Percentiles rank a stretch among this genome's conserved stretches.
Conservation (phyloP, 768 basidiomycete genomes). For the Cantharellus cinnabarinus region DNA sequence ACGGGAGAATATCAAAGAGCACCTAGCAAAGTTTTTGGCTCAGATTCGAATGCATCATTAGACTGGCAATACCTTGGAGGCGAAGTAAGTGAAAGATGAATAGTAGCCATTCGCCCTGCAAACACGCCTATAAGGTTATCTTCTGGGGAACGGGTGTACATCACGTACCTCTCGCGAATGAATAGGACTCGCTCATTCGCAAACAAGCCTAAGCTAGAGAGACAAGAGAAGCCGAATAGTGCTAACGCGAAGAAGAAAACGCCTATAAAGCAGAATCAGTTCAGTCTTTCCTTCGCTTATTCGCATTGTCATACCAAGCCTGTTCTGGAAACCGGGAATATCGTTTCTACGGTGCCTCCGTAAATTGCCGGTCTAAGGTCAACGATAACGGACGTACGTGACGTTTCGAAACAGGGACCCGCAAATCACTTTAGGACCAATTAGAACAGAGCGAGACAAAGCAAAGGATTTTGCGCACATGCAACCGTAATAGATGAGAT, state of each 20-base stretch:
- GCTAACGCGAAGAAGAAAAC: conserved; percentile 97
- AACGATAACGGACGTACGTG: conserved; percentile 27
- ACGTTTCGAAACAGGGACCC: conserved; percentile 86
- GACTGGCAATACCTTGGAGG: conserved; percentile 46
- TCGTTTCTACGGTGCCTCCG: conserved; percentile 35
- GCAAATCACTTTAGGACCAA: conserved; percentile 42
- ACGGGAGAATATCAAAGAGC: conserved; percentile 87
- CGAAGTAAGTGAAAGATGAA: conserved; percentile 88
- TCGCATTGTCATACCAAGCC: conserved; percentile 35
- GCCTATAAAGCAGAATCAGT: conserved; percentile 22
- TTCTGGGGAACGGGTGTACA: background rate
- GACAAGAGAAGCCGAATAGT: conserved; percentile 88
- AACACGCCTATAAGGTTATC: background rate
- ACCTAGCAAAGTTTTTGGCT: conserved; percentile 26
- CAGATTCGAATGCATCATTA: background rate
- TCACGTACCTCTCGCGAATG: conserved; percentile 80
- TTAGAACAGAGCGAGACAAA: conserved; percentile 1
- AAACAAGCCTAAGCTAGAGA: conserved; percentile 84
- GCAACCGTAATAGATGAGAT: conserved; percentile 65
- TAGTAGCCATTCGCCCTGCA: conserved; percentile 91
- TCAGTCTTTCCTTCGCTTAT: background rate
- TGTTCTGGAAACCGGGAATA: conserved; percentile 93
- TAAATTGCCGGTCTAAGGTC: background rate
- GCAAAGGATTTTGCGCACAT: conserved; percentile 26
- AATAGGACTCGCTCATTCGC: conserved; percentile 90